A percentile compares a stretch with the other conserved stretches of the same genome.
Conservation (phyloP, 108 stramenopile genomes). For the Nitzschia sp. region DNA sequence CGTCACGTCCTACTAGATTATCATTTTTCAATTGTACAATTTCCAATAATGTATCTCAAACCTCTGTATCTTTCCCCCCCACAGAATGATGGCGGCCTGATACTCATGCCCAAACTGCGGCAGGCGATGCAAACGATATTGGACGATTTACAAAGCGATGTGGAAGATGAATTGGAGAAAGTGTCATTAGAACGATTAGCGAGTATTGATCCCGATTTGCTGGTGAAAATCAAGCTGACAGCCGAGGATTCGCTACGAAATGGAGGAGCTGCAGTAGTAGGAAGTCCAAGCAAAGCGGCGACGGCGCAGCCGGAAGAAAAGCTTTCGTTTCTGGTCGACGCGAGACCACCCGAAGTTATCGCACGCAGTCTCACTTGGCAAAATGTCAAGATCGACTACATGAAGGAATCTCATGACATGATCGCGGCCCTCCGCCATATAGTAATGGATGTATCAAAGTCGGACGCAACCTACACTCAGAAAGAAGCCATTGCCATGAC, state of each 20-base stretch:
- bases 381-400: slow-evolving; percentile 58
- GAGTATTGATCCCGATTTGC: slow-evolving; percentile 73
- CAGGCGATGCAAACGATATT: slow-evolving; percentile 78
- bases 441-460: slow-evolving; percentile 45
- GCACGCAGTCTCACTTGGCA: slow-evolving; percentile 60
- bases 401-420: slow-evolving; percentile 58
- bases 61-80: neutral
- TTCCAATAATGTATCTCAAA: slow-evolving; percentile 14
- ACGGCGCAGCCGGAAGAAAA: neutral
- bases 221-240: slow-evolving; percentile 69
- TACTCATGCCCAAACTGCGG: slow-evolving; percentile 52
- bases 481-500: slow-evolving; percentile 50
- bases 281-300: neutral
- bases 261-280: slow-evolving; percentile 21
- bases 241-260: slow-evolving; percentile 56
- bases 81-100: slow-evolving; percentile 61
- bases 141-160: slow-evolving; percentile 77
- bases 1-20: slow-evolving; percentile 24
- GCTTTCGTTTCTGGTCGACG: slow-evolving; percentile 45
- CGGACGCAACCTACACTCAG: slow-evolving; percentile 43
- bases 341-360: slow-evolving; percentile 35
- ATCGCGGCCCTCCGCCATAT: slow-evolving; percentile 55
- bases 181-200: slow-evolving; percentile 85
- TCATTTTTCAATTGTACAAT: slow-evolving; percentile 19
- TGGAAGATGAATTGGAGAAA: slow-evolving; percentile 78